Evolutionary conservation across 129 eudicot species (phyloP).

Genomic region (Daucus carota): DNA sequence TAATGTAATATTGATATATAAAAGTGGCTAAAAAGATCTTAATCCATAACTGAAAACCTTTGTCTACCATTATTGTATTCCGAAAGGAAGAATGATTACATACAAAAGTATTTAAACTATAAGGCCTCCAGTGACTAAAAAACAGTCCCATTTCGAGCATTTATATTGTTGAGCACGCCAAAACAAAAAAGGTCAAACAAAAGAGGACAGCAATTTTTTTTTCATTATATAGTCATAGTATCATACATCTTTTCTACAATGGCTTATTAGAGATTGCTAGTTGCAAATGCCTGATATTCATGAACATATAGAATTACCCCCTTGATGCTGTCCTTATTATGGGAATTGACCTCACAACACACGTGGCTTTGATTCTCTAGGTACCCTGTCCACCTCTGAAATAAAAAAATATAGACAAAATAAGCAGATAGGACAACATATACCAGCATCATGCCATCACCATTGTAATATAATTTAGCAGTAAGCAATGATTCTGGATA

Average conservation of each 20-base stretch:
- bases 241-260: background rate
- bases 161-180: background rate
- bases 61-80: background rate
- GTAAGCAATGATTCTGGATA: background rate
- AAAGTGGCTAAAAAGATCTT: background rate
- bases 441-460: background rate
- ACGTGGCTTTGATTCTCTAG: slow-evolving; percentile 35
- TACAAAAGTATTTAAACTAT: background rate
- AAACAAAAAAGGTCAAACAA: background rate
- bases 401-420: background rate
- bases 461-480: background rate
- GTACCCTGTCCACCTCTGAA: slow-evolving; percentile 60
- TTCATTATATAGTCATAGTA: background rate
- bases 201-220: background rate
- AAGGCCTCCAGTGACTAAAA: background rate
- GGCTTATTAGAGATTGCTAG: background rate
- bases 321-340: slow-evolving; percentile 59
- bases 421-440: background rate
- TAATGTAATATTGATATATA: background rate
- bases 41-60: background rate
- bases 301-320: slow-evolving; percentile 35
- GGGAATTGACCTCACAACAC: slow-evolving; percentile 61
- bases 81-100: background rate
- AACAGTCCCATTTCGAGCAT: background rate
- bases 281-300: background rate